Percentiles rank a stretch among this genome's conserved stretches.
Evolutionary conservation across 2,329 filamentous ascomycete genomes (phyloP).

Genomic region (Plenodomus lindquistii): DNA sequence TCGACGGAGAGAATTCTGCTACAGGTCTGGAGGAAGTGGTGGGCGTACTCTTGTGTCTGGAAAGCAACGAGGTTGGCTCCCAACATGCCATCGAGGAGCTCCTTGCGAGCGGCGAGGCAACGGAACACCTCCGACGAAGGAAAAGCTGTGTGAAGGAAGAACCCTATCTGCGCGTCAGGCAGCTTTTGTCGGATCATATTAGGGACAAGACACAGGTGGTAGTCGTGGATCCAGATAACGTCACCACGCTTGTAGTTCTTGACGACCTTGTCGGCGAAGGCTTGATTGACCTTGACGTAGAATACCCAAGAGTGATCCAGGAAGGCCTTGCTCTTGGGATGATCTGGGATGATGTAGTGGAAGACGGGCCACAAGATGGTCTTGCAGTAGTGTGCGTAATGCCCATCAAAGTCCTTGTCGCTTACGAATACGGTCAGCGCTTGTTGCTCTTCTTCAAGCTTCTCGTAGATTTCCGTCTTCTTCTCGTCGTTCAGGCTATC

Average conservation of each 20-base stretch:
- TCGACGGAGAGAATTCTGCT: slow-evolving; percentile 89
- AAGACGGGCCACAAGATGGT: slow-evolving; percentile 97
- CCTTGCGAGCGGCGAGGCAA: slow-evolving; percentile 82
- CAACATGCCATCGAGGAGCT: slow-evolving; percentile 88
- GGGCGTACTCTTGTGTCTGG: slow-evolving; percentile 89
- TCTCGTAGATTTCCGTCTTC: slow-evolving; percentile 81
- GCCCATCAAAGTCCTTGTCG: slow-evolving; percentile 91
- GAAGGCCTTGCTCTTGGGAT: slow-evolving; percentile 97
- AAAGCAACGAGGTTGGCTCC: slow-evolving; percentile 92
- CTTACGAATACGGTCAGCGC: slow-evolving; percentile 83
- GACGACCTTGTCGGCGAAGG: slow-evolving; percentile 87
- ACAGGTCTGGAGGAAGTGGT: slow-evolving; percentile 95
- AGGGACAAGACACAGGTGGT: slow-evolving; percentile 87
- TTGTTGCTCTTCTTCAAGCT: slow-evolving; percentile 77
- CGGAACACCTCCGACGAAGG: slow-evolving; percentile 96
- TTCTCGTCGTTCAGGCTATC: slow-evolving; percentile 77
- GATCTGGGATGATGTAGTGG: slow-evolving; percentile 97
- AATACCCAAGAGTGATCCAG: slow-evolving; percentile 96
- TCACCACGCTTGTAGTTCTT: slow-evolving; percentile 93
- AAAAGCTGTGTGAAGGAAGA: slow-evolving; percentile 94
- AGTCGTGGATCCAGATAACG: slow-evolving; percentile 93
- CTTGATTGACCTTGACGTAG: slow-evolving; percentile 90
- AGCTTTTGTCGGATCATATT: slow-evolving; percentile 87
- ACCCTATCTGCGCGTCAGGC: slow-evolving; percentile 91
- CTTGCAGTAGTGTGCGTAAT: slow-evolving; percentile 96